Percentiles rank a stretch among this genome's conserved stretches.
phyloP scores from a whole-genome alignment of 768 basidiomycete species.

The Agaricus subrufescens region DNA sequence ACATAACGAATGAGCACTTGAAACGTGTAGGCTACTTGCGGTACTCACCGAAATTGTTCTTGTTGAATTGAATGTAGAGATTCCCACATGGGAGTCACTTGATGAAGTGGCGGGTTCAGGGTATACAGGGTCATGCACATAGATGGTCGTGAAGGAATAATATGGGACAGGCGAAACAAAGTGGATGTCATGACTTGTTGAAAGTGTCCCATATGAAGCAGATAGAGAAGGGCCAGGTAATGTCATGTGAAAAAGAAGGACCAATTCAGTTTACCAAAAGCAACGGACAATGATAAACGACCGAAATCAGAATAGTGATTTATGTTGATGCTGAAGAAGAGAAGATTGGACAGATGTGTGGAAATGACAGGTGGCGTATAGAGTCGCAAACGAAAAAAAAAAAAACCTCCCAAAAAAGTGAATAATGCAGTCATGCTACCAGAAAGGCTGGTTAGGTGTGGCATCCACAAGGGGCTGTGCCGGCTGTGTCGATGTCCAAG shows the following conservation, averaged over 20 bases:
- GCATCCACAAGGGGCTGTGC: constrained; percentile 5
- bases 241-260: constrained; percentile 3
- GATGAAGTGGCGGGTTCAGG: no score
- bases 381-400: neutral
- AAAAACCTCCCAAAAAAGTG: neutral
- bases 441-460: constrained; percentile 4
- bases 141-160: no score
- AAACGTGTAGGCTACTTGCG: no score
- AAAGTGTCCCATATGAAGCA: neutral
- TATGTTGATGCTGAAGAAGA: neutral
- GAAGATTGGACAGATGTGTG: neutral
- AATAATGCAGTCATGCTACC: neutral
- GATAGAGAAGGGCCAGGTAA: neutral
- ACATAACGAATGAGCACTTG: no score
- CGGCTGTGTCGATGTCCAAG: constrained; percentile 7
- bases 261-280: constrained; percentile 7
- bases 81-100: no score
- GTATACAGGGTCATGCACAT: no score
- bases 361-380: neutral
- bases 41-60: no score
- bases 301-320: neutral
- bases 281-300: constrained; percentile 1
- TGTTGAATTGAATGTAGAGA: no score
- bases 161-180: neutral
- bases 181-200: neutral